These are phyloP conservation scores for Neurospora sublineolata DNA, from an alignment of 495 filamentous ascomycete genomes.

Conservation along the genomic window DNA sequence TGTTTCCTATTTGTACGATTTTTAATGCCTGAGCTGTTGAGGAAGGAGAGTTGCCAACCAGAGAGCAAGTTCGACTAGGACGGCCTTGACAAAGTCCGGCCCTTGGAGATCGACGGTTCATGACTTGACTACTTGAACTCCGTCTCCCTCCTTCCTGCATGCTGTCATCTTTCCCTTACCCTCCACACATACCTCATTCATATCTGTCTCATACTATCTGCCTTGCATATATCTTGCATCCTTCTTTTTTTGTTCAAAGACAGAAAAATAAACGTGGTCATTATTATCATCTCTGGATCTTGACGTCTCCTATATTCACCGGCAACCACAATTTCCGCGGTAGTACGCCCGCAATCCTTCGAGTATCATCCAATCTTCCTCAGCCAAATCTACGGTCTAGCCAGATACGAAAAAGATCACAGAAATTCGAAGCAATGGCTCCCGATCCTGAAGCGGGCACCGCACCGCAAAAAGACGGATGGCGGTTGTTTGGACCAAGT, in stretches of 20 bases:
- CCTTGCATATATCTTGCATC: neutral
- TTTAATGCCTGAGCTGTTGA: neutral
- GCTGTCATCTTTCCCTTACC: neutral
- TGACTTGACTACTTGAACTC: neutral
- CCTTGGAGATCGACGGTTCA: neutral
- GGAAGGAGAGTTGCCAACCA: neutral
- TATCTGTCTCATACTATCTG: neutral
- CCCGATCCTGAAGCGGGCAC: neutral
- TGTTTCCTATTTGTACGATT: neutral
- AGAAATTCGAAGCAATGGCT: neutral
- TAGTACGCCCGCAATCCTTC: neutral
- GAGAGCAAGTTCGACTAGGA: neutral
- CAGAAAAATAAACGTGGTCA: neutral
- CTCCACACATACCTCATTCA: neutral
- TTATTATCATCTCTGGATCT: neutral
- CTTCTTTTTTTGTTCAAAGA: neutral
- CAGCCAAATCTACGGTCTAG: neutral
- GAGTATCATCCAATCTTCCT: neutral
- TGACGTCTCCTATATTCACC: neutral
- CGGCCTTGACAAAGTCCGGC: neutral
- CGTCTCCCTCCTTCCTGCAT: neutral
- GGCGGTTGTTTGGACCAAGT: slow-evolving; percentile 8
- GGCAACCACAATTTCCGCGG: neutral
- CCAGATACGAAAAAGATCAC: neutral
- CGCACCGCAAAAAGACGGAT: slow-evolving; percentile 3